phyloP scores from a whole-genome alignment of 2,329 filamentous ascomycete species.

The Fusarium euwallaceae region DNA sequence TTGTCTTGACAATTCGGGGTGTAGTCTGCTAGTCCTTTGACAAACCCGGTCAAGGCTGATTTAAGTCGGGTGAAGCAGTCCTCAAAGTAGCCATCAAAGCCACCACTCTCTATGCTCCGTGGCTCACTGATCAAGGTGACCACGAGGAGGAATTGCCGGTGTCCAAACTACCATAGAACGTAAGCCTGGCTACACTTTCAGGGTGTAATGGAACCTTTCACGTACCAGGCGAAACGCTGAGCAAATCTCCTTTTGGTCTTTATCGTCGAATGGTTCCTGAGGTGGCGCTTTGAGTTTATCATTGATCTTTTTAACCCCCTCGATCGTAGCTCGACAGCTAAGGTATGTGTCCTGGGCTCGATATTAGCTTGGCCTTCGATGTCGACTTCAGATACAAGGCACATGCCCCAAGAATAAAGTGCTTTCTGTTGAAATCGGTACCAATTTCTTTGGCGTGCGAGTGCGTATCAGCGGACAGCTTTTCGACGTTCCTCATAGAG shows the following conservation, averaged over 20 bases:
- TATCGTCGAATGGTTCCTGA: slow-evolving; percentile 9
- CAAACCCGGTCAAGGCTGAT: slow-evolving; percentile 10
- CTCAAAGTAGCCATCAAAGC: slow-evolving; percentile 25
- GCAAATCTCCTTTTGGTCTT: slow-evolving; percentile 23
- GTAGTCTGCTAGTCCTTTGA: slow-evolving; percentile 15
- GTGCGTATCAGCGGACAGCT: slow-evolving; percentile 10
- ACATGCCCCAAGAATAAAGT: slow-evolving; percentile 11
- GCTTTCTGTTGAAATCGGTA: slow-evolving; percentile 2
- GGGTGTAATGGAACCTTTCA: background rate
- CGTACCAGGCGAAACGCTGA: slow-evolving; percentile 15
- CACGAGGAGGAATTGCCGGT: slow-evolving; percentile 23
- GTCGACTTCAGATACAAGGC: background rate
- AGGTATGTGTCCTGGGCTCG: slow-evolving; percentile 22
- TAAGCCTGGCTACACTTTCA: background rate
- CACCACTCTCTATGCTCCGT: slow-evolving; percentile 10
- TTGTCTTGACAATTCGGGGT: slow-evolving; percentile 10
- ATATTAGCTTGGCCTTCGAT: background rate
- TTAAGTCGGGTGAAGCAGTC: slow-evolving; percentile 22
- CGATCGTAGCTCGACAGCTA: slow-evolving; percentile 22
- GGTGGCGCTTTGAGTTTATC: background rate
- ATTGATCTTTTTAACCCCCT: slow-evolving; percentile 11
- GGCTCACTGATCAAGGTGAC: slow-evolving; percentile 7
- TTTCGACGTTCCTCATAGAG: background rate
- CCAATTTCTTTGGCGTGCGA: slow-evolving; percentile 8
- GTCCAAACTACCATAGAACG: slow-evolving; percentile 14